These are phyloP conservation scores for Ogataea pilisensis DNA, from an alignment of 805 yeast species.

Conservation along the genomic window DNA sequence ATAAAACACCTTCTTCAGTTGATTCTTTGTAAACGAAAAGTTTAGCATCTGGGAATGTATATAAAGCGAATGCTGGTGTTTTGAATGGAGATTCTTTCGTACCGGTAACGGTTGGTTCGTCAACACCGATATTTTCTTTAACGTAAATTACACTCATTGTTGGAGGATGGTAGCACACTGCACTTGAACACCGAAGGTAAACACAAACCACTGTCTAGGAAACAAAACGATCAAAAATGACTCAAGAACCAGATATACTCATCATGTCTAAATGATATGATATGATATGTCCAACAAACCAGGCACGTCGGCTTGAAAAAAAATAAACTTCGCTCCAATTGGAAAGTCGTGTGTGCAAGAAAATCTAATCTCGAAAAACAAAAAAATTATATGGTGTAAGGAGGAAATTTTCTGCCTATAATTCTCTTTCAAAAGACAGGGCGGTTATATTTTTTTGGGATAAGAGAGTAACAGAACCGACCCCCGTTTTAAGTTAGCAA, in stretches of 20 bases:
- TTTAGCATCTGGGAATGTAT: slow-evolving; percentile 42
- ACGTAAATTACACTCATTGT: slow-evolving; percentile 47
- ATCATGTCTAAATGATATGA: no score
- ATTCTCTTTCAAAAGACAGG: no score
- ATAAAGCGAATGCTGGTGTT: slow-evolving; percentile 80
- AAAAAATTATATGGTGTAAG: not conserved
- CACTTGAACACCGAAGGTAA: no score
- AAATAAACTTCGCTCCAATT: no score
- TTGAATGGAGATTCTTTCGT: slow-evolving; percentile 67
- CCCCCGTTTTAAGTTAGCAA: no score
- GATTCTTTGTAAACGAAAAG: slow-evolving; percentile 54
- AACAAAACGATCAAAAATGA: not conserved
- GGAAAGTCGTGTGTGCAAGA: not conserved
- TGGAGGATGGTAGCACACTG: no score
- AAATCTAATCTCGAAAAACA: no score
- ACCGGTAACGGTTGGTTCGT: slow-evolving; percentile 56
- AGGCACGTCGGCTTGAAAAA: no score
- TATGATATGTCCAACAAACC: no score
- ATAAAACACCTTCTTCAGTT: slow-evolving; percentile 45
- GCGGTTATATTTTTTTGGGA: no score
- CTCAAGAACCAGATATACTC: not conserved
- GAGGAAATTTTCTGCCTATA: not conserved
- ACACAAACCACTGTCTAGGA: no score
- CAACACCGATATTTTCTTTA: slow-evolving; percentile 70
- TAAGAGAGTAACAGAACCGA: no score